Conservation (phyloP, 805 yeast genomes). For the Cyberlindnera xishuangbannaensis region DNA sequence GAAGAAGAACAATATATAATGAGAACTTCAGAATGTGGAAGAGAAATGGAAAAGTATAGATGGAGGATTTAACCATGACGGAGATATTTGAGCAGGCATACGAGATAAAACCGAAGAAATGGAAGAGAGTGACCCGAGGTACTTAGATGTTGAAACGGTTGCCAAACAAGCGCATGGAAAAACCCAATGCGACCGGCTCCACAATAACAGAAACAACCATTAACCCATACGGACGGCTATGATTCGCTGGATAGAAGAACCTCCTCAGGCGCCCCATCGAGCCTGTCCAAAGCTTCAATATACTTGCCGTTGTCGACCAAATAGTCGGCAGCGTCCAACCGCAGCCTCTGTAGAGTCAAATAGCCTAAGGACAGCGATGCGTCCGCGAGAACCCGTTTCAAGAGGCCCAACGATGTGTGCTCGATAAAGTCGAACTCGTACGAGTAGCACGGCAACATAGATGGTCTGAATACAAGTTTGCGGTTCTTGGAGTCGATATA, state of each 20-base stretch:
- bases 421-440: slow-evolving; percentile 22
- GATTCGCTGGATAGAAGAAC: not conserved
- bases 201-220: too few species aligned
- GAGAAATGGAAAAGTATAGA: too few species aligned
- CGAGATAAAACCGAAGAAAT: too few species aligned
- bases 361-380: slow-evolving; percentile 9
- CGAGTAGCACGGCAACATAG: slow-evolving; percentile 19
- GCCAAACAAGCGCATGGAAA: too few species aligned
- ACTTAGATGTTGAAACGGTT: too few species aligned
- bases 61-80: too few species aligned
- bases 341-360: slow-evolving; percentile 29
- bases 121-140: too few species aligned
- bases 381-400: slow-evolving; percentile 13
- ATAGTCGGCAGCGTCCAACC: slow-evolving; percentile 28
- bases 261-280: slow-evolving; percentile 1
- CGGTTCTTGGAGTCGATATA: slow-evolving; percentile 15
- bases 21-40: too few species aligned
- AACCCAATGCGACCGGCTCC: too few species aligned
- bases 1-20: too few species aligned
- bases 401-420: slow-evolving; percentile 2
- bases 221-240: too few species aligned
- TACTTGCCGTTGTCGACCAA: slow-evolving; percentile 19
- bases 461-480: slow-evolving; percentile 21
- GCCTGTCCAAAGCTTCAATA: slow-evolving; percentile 11
- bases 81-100: too few species aligned